Conservation (phyloP, 1,284 basidiomycete species). For the Sparassis latifolia region DNA sequence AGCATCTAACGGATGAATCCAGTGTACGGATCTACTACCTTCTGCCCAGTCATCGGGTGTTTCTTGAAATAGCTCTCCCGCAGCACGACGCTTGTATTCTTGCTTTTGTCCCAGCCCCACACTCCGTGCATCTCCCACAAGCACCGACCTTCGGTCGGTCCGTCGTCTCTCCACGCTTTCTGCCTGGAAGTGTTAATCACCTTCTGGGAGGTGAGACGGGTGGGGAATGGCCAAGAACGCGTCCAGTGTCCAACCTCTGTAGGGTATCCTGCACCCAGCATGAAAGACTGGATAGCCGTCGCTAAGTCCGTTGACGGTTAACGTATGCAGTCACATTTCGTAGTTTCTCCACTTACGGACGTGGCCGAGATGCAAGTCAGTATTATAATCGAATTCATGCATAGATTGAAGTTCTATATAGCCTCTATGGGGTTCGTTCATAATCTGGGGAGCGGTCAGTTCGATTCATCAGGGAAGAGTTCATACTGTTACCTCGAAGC, state of each 20-base stretch:
- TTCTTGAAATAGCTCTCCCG: slow-evolving; percentile 84
- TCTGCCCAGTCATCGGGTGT: slow-evolving; percentile 53
- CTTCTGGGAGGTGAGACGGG: slow-evolving; percentile 49
- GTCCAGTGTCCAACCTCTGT: slow-evolving; percentile 70
- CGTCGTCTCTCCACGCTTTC: slow-evolving; percentile 65
- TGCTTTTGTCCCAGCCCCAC: slow-evolving; percentile 82
- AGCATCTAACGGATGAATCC: neutral
- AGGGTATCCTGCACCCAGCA: slow-evolving; percentile 75
- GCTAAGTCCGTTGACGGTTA: slow-evolving; percentile 37
- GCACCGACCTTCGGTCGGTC: slow-evolving; percentile 67
- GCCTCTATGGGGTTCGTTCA: slow-evolving; percentile 96
- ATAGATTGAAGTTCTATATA: slow-evolving; percentile 82
- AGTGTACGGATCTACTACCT: slow-evolving; percentile 30
- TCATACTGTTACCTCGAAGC: slow-evolving; percentile 64
- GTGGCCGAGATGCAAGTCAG: slow-evolving; percentile 84
- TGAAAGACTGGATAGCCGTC: slow-evolving; percentile 80
- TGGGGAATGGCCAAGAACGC: slow-evolving; percentile 82
- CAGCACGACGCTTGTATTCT: slow-evolving; percentile 68
- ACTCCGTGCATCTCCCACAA: slow-evolving; percentile 91
- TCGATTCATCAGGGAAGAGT: neutral
- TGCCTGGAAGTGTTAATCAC: slow-evolving; percentile 53
- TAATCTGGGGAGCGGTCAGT: slow-evolving; percentile 45
- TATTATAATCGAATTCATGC: slow-evolving; percentile 88
- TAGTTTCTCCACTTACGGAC: slow-evolving; percentile 54
- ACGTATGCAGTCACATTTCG: neutral